Conservation (phyloP, 257 asterid species). For the Fraxinus anomala region DNA sequence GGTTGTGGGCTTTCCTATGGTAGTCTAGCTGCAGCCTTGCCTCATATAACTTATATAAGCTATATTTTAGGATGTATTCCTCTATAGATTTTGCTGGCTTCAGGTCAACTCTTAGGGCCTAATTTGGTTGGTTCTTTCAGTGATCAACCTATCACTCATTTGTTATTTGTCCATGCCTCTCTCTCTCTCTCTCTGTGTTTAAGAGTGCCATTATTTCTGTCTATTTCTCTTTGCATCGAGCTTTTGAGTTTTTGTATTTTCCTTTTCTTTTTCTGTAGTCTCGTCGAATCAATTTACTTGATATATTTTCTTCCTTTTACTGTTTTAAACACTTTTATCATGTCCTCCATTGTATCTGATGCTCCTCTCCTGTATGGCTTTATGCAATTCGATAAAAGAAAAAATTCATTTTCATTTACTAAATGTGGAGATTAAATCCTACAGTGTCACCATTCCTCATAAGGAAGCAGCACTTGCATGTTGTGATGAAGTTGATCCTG, state of each 20-base stretch:
- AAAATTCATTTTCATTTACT: background rate
- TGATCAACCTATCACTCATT: background rate
- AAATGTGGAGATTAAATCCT: conserved; percentile 28
- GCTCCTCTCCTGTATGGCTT: background rate
- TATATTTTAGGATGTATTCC: conserved; percentile 67
- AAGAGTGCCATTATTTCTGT: background rate
- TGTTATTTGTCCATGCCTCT: background rate
- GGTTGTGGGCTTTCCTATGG: background rate
- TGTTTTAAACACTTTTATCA: background rate
- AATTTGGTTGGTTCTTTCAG: background rate
- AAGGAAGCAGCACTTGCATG: conserved; percentile 74
- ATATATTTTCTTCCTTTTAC: background rate
- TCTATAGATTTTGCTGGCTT: conserved; percentile 84
- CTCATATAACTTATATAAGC: background rate
- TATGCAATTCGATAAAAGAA: background rate
- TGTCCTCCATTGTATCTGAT: background rate
- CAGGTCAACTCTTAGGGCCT: conserved; percentile 53
- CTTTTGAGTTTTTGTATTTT: background rate
- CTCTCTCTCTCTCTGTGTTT: no score
- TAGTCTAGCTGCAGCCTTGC: background rate
- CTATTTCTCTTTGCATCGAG: background rate
- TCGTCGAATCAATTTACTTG: conserved; percentile 2
- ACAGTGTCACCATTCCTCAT: conserved; percentile 94
- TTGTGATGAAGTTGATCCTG: conserved; percentile 85
- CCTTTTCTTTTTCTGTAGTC: background rate